Base-by-base conservation (phyloP, 2,329 filamentous ascomycete genomes). In the Nigrospora osmanthi region DNA sequence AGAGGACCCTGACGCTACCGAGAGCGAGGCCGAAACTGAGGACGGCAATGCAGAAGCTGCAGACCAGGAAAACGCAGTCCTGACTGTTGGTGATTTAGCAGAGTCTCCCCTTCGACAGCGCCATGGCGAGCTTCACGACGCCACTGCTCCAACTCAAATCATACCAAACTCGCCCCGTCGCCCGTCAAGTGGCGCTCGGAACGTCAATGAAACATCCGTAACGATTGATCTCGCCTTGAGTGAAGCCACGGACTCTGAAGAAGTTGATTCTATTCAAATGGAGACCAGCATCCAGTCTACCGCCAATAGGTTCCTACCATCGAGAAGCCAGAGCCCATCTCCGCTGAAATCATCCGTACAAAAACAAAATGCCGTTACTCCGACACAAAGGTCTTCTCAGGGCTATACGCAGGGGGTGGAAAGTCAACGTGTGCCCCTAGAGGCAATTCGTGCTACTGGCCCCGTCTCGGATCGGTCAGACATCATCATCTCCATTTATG, bases 401-500 rank as follows among this genome's bases (percentile, higher is more conserved):
- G 47, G 41, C 19, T 61, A 53, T 19, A 62, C 58, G 7, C 60
- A 62, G 42, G 55, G 51, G 15, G 28, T 55, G 13, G 58, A 63
- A 59, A 60, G 60, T 54, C 46, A 64, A 59, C 45, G 61, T 53
- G 35, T 67, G 53, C 40, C 60, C 50, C 35, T 58, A 39, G 45
- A 56, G 46, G 44, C 54, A 43, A 54, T 61, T 15, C 53, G 54
- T 53, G 42, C 61, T 50, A 52, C 61, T 12, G 60, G 59, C 0
- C 58, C 59, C 13, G 69, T 76, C 49, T 65, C 72, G 9, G 61
- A 67, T 33, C 66, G 68, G 35, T 67, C 67, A 44, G 63, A 69
- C 11, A 68, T 64, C 14, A 59, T 69, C 42, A 60, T 76, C 11
- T 65, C 70, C 0, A 72, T 87, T 0, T 83, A 84, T 0, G 71